Conservation (phyloP, 352 stramenopile species). For the Globisporangium carolinianum region DNA sequence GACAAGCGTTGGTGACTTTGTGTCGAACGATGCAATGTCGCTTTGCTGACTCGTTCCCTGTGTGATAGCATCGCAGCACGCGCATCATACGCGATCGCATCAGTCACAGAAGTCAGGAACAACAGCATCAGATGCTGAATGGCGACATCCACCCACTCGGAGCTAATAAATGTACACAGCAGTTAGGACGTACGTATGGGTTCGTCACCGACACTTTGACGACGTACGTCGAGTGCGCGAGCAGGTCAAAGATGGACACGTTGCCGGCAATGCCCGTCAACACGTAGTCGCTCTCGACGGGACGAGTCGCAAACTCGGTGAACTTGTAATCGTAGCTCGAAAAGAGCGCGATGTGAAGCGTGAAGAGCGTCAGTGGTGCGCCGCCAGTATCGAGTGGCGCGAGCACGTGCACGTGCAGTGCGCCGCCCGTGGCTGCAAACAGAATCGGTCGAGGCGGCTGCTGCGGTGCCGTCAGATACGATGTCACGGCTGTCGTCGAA, state of each 20-base stretch:
- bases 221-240: constrained; percentile 29
- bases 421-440: constrained; percentile 33
- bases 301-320: constrained; percentile 7
- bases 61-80: not conserved
- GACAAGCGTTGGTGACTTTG: constrained; percentile 21
- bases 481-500: constrained; percentile 12
- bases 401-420: constrained; percentile 27
- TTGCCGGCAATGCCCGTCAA: constrained; percentile 11
- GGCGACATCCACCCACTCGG: too few species aligned
- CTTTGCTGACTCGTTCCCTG: constrained; percentile 32
- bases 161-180: not conserved
- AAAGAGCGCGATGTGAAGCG: constrained; percentile 22
- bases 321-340: constrained; percentile 14
- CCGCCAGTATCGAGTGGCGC: constrained; percentile 37
- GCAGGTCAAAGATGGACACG: constrained; percentile 22
- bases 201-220: constrained; percentile 17
- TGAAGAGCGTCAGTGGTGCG: constrained; percentile 14
- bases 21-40: constrained; percentile 19
- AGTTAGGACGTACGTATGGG: constrained; percentile 11
- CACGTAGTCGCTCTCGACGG: constrained; percentile 6
- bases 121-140: too few species aligned
- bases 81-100: not conserved
- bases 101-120: not conserved
- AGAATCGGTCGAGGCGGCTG: constrained; percentile 20
- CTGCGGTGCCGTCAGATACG: constrained; percentile 7